Conservation (phyloP, 345 rosid genomes). For the Triadica sebifera region DNA sequence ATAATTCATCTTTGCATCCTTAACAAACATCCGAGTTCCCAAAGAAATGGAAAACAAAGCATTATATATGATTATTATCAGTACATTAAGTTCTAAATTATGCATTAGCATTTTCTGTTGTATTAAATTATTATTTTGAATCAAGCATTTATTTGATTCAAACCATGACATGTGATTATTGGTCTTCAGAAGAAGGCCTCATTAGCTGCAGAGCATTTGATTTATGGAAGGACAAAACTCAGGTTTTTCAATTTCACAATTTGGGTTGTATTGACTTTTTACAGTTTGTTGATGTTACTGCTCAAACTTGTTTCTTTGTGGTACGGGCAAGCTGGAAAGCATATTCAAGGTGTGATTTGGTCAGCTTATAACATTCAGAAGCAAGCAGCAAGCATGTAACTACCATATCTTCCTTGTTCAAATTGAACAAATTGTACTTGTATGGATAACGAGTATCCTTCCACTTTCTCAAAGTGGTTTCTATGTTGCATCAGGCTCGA, state of each 20-base stretch:
- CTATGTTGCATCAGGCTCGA: conserved; percentile 54
- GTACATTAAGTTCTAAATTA: not conserved
- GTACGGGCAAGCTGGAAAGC: conserved; percentile 91
- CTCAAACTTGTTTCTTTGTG: conserved; percentile 21
- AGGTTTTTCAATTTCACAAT: conserved; percentile 50
- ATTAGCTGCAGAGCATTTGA: conserved; percentile 68
- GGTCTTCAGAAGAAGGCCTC: conserved; percentile 55
- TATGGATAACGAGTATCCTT: conserved; percentile 4
- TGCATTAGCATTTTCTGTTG: not conserved
- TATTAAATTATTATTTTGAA: not conserved
- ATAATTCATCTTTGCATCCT: not conserved
- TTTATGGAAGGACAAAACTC: conserved; percentile 79
- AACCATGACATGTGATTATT: not conserved
- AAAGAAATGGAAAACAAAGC: not conserved
- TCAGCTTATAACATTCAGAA: conserved; percentile 84
- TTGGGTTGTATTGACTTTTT: conserved; percentile 11
- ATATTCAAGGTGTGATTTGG: conserved; percentile 57
- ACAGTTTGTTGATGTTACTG: conserved; percentile 12
- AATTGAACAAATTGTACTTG: conserved; percentile 2
- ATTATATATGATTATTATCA: not conserved
- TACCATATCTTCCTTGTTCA: not conserved
- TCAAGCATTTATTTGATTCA: not conserved
- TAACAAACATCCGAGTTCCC: not conserved
- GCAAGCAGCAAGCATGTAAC: conserved; percentile 69
- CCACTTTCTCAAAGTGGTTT: conserved; percentile 8